These are phyloP conservation scores for Lolium perenne DNA, from an alignment of 176 grass and related monocot species.

Conservation along the genomic window DNA sequence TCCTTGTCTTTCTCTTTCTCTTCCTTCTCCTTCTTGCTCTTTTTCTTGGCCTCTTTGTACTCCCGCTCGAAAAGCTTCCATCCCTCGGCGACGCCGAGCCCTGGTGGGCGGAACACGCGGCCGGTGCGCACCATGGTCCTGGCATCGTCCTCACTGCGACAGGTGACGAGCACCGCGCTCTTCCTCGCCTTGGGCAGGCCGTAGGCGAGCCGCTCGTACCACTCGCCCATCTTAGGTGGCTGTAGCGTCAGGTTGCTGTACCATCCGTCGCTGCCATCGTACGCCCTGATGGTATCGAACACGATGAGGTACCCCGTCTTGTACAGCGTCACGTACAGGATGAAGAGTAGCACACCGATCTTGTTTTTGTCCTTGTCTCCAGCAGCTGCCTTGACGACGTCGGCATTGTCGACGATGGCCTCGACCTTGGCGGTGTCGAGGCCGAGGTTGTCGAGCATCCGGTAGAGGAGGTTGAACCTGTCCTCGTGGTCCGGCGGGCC, in stretches of 20 bases:
- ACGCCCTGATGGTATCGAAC: slow-evolving; percentile 25
- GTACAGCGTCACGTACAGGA: slow-evolving; percentile 43
- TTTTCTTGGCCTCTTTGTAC: background rate
- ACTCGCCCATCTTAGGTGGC: slow-evolving; percentile 29
- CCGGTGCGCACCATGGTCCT: slow-evolving; percentile 54
- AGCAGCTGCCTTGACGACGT: background rate
- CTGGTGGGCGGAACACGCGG: slow-evolving; percentile 35
- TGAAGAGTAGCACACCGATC: slow-evolving; percentile 51
- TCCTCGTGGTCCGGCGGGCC: slow-evolving; percentile 46
- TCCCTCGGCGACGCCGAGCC: background rate
- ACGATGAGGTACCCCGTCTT: slow-evolving; percentile 59
- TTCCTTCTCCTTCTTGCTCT: background rate
- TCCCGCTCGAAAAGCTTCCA: slow-evolving; percentile 46
- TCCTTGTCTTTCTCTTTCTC: no score
- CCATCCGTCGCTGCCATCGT: slow-evolving; percentile 34
- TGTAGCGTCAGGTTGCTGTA: slow-evolving; percentile 53
- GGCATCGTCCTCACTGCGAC: slow-evolving; percentile 52
- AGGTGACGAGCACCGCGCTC: slow-evolving; percentile 59
- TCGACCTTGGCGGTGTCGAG: slow-evolving; percentile 50
- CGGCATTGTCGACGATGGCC: background rate
- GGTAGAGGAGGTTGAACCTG: slow-evolving; percentile 49
- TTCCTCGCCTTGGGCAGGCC: slow-evolving; percentile 49
- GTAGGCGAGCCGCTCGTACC: slow-evolving; percentile 57
- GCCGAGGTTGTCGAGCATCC: slow-evolving; percentile 73
- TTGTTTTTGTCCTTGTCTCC: background rate